A percentile compares a stretch with the other conserved stretches of the same genome.
phyloP scores from a whole-genome alignment of 1,284 basidiomycete genomes.

The Schizopora paradoxa region DNA sequence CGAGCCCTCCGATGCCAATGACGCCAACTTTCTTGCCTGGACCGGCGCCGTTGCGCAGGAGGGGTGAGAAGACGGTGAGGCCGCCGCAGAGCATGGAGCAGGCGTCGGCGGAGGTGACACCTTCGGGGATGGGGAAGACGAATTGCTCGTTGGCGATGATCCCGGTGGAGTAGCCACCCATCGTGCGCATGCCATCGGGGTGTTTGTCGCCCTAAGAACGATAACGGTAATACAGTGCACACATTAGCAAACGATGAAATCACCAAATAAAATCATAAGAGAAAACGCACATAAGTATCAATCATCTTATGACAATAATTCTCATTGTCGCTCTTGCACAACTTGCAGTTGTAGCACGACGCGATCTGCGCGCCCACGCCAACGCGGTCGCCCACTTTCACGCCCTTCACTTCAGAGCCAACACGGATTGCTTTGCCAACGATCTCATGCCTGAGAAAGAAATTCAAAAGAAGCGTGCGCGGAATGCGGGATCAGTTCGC shows the following conservation, averaged over 20 bases:
- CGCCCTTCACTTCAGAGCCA: slow-evolving; percentile 47
- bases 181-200: slow-evolving; percentile 44
- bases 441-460: slow-evolving; percentile 49
- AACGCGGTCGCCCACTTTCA: slow-evolving; percentile 59
- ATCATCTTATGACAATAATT: slow-evolving; percentile 40
- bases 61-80: slow-evolving; percentile 61
- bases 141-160: slow-evolving; percentile 65
- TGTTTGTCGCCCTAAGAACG: slow-evolving; percentile 44
- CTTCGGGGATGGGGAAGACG: slow-evolving; percentile 66
- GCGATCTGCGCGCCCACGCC: slow-evolving; percentile 61
- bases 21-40: slow-evolving; percentile 65
- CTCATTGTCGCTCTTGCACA: slow-evolving; percentile 52
- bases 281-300: slow-evolving; percentile 29
- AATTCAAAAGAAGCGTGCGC: background rate
- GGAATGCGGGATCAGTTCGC: background rate
- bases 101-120: slow-evolving; percentile 46
- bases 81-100: slow-evolving; percentile 59
- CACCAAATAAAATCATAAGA: slow-evolving; percentile 17
- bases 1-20: slow-evolving; percentile 59
- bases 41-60: slow-evolving; percentile 55
- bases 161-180: slow-evolving; percentile 62
- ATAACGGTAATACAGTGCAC: slow-evolving; percentile 21
- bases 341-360: slow-evolving; percentile 46
- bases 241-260: slow-evolving; percentile 25
- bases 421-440: slow-evolving; percentile 51